Evolutionary conservation across 2,329 filamentous ascomycete genomes (phyloP).

Genomic region (Cadophora malorum): DNA sequence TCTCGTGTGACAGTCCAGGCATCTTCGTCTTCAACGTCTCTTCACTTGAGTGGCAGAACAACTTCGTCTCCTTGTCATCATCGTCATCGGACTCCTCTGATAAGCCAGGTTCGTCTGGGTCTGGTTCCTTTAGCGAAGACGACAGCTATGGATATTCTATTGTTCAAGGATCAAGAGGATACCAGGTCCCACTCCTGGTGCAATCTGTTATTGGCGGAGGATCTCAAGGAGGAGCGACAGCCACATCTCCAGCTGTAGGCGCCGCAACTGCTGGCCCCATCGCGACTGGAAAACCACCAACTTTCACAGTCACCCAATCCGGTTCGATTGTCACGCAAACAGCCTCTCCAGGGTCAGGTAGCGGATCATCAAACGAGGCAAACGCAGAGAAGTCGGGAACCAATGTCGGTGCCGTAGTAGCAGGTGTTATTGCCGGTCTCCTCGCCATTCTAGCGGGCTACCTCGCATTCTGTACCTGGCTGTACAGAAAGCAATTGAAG

Average conservation of each 20-base stretch:
- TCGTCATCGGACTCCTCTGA: constrained; percentile 41
- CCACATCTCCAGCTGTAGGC: constrained; percentile 67
- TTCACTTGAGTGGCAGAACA: constrained; percentile 65
- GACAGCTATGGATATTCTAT: constrained; percentile 47
- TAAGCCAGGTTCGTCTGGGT: constrained; percentile 47
- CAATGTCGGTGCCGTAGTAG: constrained; percentile 53
- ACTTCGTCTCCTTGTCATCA: constrained; percentile 63
- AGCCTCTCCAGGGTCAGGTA: constrained; percentile 44
- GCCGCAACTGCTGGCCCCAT: constrained; percentile 71
- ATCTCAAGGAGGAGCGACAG: constrained; percentile 66
- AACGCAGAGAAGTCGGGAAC: constrained; percentile 41
- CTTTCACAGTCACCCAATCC: constrained; percentile 68
- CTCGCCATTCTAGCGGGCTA: constrained; percentile 67
- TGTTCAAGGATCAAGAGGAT: constrained; percentile 65
- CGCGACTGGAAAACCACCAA: constrained; percentile 71
- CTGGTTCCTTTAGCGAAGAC: constrained; percentile 14
- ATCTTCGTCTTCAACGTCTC: constrained; percentile 78
- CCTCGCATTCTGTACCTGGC: constrained; percentile 73
- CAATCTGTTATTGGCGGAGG: constrained; percentile 68
- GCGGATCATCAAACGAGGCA: constrained; percentile 44
- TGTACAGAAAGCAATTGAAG: constrained; percentile 73
- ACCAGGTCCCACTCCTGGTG: constrained; percentile 68
- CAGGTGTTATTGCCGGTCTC: constrained; percentile 67
- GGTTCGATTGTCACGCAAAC: constrained; percentile 54
- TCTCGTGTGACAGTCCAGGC: constrained; percentile 70